phyloP scores from a whole-genome alignment of 257 asterid genomes.

The Ocimum tenuiflorum region DNA sequence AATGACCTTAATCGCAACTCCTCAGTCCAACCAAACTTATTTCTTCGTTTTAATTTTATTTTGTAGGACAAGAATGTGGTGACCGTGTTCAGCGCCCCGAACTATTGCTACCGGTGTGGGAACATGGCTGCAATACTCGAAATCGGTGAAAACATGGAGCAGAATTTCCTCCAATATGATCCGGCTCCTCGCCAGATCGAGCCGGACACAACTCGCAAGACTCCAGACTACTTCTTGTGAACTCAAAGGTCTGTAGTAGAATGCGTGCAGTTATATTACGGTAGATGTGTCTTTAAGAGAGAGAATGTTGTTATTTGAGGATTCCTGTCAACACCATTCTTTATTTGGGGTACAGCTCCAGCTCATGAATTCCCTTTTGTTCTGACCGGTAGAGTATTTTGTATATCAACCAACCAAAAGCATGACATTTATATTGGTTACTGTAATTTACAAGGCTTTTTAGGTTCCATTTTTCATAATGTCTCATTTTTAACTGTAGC shows the following conservation, averaged over 20 bases:
- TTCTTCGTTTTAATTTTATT: neutral
- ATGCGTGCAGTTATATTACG: conserved; percentile 9
- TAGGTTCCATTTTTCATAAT: conserved; percentile 10
- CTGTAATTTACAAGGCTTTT: conserved; percentile 30
- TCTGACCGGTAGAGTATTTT: conserved; percentile 34
- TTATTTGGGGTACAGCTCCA: conserved; percentile 32
- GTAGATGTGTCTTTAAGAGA: conserved; percentile 38
- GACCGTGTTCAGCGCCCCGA: conserved; percentile 88
- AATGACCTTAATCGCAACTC: neutral
- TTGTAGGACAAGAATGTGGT: conserved; percentile 89
- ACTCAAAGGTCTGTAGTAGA: conserved; percentile 18
- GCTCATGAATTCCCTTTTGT: conserved; percentile 41
- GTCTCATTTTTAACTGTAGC: neutral
- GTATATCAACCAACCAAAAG: conserved; percentile 35
- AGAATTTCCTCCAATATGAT: conserved; percentile 89
- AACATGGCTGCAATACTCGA: conserved; percentile 98
- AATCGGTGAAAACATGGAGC: conserved; percentile 90
- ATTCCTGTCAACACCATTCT: conserved; percentile 38
- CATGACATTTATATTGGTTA: conserved; percentile 32
- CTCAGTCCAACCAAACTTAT: neutral
- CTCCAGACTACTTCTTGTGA: conserved; percentile 91
- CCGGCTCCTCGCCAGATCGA: conserved; percentile 97
- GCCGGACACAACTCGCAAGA: conserved; percentile 89
- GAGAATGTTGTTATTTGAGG: conserved; percentile 43
- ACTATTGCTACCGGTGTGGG: conserved; percentile 94